A percentile compares a stretch with the other conserved stretches of the same genome.
These are phyloP conservation scores for Trichoderma cornu-damae DNA, from an alignment of 2,329 filamentous ascomycete species.

Conservation along the genomic window DNA sequence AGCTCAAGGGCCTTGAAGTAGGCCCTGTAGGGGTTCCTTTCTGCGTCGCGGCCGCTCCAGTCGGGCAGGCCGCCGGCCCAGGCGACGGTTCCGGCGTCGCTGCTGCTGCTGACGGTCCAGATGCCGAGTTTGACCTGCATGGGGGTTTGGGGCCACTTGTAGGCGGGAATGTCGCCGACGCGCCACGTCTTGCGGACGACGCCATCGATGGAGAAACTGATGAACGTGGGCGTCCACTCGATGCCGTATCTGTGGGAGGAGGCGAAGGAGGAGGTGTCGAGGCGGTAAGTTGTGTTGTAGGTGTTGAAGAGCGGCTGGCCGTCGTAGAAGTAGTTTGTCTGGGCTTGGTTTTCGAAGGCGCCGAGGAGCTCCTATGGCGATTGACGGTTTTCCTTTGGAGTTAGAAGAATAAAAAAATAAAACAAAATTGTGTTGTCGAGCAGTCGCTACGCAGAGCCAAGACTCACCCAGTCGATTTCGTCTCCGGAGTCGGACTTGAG, in stretches of 20 bases:
- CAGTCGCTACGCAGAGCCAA: too few relatives aligned
- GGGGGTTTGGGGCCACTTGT: conserved; percentile 62
- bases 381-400: background rate
- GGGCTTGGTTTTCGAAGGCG: conserved; percentile 50
- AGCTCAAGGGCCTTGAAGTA: conserved; percentile 28
- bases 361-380: conserved; percentile 27
- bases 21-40: conserved; percentile 24
- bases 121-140: conserved; percentile 61
- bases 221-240: conserved; percentile 57
- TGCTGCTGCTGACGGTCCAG: conserved; percentile 47
- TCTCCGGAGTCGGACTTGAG: conserved; percentile 73
- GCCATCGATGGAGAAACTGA: conserved; percentile 57
- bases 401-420: too few relatives aligned
- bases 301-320: conserved; percentile 50
- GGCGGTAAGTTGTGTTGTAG: conserved; percentile 45
- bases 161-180: conserved; percentile 44
- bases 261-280: conserved; percentile 37
- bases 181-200: conserved; percentile 29
- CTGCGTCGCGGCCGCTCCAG: conserved; percentile 25
- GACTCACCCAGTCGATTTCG: conserved; percentile 52
- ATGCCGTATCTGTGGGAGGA: conserved; percentile 60
- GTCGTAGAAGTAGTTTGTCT: conserved; percentile 77
- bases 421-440: too few relatives aligned
- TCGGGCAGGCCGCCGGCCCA: conserved; percentile 59
- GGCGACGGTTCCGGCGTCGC: conserved; percentile 54